phyloP scores from a whole-genome alignment of 352 stramenopile species.

The Pythium phragmiticola region DNA sequence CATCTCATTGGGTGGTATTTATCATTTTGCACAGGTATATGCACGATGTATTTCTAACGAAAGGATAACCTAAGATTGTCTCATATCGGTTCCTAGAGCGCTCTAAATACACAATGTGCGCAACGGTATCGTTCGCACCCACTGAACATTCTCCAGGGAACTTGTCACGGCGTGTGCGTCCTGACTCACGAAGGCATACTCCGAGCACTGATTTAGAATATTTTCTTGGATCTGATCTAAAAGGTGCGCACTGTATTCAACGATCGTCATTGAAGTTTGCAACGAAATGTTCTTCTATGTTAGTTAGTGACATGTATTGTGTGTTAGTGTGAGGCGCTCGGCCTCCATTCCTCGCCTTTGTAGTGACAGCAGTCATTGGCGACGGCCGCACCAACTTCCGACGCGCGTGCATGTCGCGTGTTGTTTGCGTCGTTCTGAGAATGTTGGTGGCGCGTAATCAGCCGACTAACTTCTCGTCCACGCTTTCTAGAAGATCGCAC shows the following conservation, averaged over 20 bases:
- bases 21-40: neutral
- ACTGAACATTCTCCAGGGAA: neutral
- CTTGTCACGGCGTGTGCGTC: neutral
- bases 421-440: conserved; percentile 15
- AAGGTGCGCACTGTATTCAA: neutral
- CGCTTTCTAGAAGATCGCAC: neutral
- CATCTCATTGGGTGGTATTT: neutral
- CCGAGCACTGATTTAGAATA: no score
- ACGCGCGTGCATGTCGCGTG: conserved; percentile 12
- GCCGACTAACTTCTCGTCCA: neutral
- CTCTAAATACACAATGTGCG: neutral
- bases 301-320: no score
- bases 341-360: no score
- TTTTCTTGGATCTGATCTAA: neutral
- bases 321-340: no score
- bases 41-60: neutral
- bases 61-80: neutral
- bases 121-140: neutral
- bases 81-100: neutral
- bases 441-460: conserved; percentile 22
- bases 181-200: no score
- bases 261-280: no score
- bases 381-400: neutral
- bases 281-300: no score
- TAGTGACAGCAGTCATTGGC: neutral